These are phyloP conservation scores for Alternaria arbusti DNA, from an alignment of 2,329 filamentous ascomycete genomes.

Conservation along the genomic window DNA sequence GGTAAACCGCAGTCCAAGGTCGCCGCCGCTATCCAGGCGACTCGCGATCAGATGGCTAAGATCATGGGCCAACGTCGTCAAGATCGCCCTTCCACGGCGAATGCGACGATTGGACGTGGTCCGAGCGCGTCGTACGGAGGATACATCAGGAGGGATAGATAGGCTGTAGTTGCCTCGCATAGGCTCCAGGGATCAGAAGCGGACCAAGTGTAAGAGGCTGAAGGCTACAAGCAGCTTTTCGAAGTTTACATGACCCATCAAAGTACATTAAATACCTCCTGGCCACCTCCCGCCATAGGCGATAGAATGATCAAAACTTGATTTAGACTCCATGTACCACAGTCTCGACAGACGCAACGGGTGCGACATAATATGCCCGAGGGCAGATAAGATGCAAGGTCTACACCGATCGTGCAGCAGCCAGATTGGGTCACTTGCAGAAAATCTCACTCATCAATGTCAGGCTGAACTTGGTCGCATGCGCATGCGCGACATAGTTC, in stretches of 20 bases:
- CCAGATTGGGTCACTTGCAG: conserved; percentile 5
- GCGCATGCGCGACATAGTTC: conserved; percentile 12
- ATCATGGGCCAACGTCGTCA: not conserved
- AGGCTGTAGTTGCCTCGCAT: not conserved
- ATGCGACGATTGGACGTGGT: not conserved
- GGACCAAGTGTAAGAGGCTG: too few relatives aligned
- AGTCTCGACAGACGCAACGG: not conserved
- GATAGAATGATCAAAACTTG: not conserved
- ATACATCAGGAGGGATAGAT: not conserved
- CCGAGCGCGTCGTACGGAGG: not conserved
- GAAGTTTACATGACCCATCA: not conserved
- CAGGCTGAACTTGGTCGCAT: conserved; percentile 6
- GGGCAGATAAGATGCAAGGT: not conserved
- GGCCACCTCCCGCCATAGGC: not conserved
- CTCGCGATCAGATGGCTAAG: not conserved
- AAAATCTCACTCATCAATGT: conserved; percentile 2
- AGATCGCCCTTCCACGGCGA: not conserved
- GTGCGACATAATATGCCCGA: not conserved
- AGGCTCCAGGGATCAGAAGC: not conserved
- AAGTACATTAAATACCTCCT: not conserved
- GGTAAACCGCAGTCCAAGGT: not conserved
- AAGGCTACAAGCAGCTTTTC: too few relatives aligned
- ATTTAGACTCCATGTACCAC: not conserved
- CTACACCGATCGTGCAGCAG: not conserved
- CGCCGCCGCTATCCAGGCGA: not conserved